Conservation (phyloP, 192 early-diverging fungal genomes). For the Phycomyces blakesleeanus region DNA sequence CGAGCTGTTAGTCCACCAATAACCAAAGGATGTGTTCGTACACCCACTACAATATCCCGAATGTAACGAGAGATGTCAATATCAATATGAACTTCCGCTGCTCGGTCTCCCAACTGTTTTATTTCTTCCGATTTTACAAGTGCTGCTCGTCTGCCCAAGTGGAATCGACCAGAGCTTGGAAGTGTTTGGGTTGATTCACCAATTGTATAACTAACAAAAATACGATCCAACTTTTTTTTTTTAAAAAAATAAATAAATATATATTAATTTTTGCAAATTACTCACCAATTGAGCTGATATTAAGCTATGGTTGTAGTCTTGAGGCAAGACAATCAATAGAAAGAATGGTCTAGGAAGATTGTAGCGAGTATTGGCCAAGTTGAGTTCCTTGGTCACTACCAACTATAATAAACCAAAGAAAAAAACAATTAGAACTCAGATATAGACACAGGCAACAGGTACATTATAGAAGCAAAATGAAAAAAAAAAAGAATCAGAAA, state of each 20-base stretch:
- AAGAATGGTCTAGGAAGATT: slow-evolving; percentile 26
- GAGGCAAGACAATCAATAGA: slow-evolving; percentile 25
- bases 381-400: slow-evolving; percentile 29
- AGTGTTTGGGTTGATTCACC: slow-evolving; percentile 12
- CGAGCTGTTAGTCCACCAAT: slow-evolving; percentile 51
- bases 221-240: slow-evolving; percentile 32
- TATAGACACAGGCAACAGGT: too few relatives aligned
- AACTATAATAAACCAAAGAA: too few relatives aligned
- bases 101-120: slow-evolving; percentile 40
- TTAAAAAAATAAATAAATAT: too few relatives aligned
- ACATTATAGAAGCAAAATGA: background rate
- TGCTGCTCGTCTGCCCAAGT: background rate
- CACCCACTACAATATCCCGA: slow-evolving; percentile 54
- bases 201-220: slow-evolving; percentile 31
- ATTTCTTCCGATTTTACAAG: slow-evolving; percentile 36
- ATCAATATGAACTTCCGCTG: slow-evolving; percentile 42
- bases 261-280: background rate
- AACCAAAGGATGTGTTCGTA: slow-evolving; percentile 52
- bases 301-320: slow-evolving; percentile 7
- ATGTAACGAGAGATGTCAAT: slow-evolving; percentile 54
- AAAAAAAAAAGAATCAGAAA: background rate
- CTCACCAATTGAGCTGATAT: slow-evolving; percentile 29
- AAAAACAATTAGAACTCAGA: too few relatives aligned
- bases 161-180: background rate
- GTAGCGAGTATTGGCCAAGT: slow-evolving; percentile 19